Evolutionary conservation across 495 filamentous ascomycete genomes (phyloP).

Genomic region (Talaromyces thailandensis): DNA sequence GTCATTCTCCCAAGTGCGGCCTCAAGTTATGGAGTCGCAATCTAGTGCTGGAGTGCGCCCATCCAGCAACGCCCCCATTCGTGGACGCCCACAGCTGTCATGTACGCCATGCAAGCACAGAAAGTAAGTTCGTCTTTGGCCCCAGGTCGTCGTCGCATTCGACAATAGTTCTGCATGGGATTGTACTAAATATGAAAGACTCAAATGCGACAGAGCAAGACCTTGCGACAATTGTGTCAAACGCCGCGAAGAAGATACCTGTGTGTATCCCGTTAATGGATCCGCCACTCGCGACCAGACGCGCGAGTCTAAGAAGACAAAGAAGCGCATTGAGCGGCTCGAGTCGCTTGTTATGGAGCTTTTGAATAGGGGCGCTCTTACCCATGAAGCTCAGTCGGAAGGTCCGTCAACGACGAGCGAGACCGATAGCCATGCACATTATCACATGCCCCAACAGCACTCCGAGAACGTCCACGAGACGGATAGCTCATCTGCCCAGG

Average conservation of each 20-base stretch:
- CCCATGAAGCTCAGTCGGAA: neutral
- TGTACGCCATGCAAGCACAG: constrained; percentile 44
- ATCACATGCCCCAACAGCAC: neutral
- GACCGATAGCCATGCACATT: neutral
- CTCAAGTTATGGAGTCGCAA: neutral
- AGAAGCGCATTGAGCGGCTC: constrained; percentile 31
- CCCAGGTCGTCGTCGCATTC: neutral
- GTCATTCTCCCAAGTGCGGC: neutral
- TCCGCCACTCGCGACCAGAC: constrained; percentile 5
- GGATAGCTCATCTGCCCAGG: constrained; percentile 23
- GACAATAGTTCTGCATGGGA: neutral
- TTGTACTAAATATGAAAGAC: constrained; percentile 19
- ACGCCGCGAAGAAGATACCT: constrained; percentile 30
- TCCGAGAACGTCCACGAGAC: constrained; percentile 44
- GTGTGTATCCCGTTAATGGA: constrained; percentile 32
- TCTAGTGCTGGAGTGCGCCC: neutral
- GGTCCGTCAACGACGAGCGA: constrained; percentile 1
- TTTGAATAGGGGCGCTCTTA: constrained; percentile 22
- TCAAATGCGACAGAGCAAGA: constrained; percentile 42
- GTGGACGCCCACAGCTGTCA: constrained; percentile 28
- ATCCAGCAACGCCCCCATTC: neutral
- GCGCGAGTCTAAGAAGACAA: constrained; percentile 23
- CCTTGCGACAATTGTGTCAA: constrained; percentile 43
- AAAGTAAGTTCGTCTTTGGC: constrained; percentile 26
- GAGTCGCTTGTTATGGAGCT: constrained; percentile 40